phyloP scores from a whole-genome alignment of 176 grass and related monocot species.

The Triticum monococcum region DNA sequence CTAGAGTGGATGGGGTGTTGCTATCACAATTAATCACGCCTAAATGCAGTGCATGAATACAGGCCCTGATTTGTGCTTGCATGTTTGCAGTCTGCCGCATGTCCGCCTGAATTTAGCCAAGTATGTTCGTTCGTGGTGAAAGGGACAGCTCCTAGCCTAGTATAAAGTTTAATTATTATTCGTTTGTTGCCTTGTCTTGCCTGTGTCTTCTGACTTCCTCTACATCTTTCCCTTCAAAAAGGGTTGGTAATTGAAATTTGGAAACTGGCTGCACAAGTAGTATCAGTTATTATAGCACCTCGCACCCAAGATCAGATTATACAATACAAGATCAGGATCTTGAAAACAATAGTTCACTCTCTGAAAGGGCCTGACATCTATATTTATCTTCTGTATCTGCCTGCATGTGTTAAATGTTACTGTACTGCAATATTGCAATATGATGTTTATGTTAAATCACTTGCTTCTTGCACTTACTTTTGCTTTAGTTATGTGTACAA shows the following conservation, averaged over 20 bases:
- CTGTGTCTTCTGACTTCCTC: not conserved
- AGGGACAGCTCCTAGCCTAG: not conserved
- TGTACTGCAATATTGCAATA: not conserved
- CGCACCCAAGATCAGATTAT: not conserved
- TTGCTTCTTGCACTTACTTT: not conserved
- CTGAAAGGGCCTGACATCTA: not conserved
- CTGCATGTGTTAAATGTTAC: not conserved
- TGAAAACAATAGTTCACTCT: not conserved
- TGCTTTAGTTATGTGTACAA: not conserved
- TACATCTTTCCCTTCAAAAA: not conserved
- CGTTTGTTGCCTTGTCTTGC: not conserved
- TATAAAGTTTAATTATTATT: not conserved
- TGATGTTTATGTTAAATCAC: not conserved
- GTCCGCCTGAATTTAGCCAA: constrained; percentile 3
- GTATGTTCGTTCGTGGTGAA: not conserved
- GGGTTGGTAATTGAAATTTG: not conserved
- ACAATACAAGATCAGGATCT: not conserved
- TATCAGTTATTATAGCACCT: not conserved
- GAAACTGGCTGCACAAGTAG: not conserved
- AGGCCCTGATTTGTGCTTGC: not conserved
- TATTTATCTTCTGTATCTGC: not conserved
- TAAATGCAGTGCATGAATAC: not conserved
- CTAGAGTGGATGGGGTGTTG: not conserved
- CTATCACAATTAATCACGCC: not conserved
- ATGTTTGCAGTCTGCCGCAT: not conserved